These are phyloP conservation scores for Acanthamoeba triangularis DNA, from an alignment of 208 protist species.

Conservation along the genomic window DNA sequence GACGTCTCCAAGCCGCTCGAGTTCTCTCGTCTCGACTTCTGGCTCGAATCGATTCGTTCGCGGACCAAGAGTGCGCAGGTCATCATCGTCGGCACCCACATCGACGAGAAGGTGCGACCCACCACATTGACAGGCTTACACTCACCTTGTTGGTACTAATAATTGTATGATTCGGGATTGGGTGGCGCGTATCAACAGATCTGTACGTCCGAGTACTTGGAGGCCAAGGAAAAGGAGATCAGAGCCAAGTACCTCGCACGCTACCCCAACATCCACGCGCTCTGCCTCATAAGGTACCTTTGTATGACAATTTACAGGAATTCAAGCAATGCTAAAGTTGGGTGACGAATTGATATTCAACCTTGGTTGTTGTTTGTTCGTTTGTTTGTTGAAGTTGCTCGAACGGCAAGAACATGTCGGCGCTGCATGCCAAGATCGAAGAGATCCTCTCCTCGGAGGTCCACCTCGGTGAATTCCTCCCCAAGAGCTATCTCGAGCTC, in stretches of 20 bases:
- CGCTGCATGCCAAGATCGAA: conserved; percentile 42
- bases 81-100: conserved; percentile 71
- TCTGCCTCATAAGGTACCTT: conserved; percentile 67
- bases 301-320: too few species aligned
- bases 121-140: not conserved
- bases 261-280: conserved; percentile 19
- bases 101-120: not conserved
- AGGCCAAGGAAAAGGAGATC: conserved; percentile 67
- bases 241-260: not conserved
- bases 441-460: conserved; percentile 18
- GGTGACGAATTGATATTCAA: too few species aligned
- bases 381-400: not conserved
- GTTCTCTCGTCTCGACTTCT: conserved; percentile 56
- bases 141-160: not conserved
- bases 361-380: too few species aligned
- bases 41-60: conserved; percentile 66
- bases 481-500: conserved; percentile 72
- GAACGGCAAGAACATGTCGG: conserved; percentile 10
- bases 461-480: conserved; percentile 38
- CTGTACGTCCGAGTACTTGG: conserved; percentile 14
- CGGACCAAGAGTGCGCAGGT: conserved; percentile 39
- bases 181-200: not conserved
- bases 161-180: too few species aligned
- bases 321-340: too few species aligned
- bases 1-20: conserved; percentile 44